These are phyloP conservation scores for Phalaenopsis aphrodite DNA, from an alignment of 106 monocot species.

Conservation along the genomic window DNA sequence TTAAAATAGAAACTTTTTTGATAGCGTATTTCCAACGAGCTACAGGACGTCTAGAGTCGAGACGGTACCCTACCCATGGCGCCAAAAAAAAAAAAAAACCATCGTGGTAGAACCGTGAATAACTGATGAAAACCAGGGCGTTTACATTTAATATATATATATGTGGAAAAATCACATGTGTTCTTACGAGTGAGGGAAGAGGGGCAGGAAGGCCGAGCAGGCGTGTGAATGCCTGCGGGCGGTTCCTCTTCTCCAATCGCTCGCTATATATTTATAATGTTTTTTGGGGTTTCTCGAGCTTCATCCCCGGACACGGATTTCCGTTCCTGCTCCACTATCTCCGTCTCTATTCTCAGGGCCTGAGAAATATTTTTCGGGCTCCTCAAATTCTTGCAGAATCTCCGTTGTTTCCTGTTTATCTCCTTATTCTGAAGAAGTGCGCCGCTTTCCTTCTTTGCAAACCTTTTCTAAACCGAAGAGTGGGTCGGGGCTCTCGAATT, in stretches of 20 bases:
- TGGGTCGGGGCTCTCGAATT: not conserved
- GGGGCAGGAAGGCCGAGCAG: no score
- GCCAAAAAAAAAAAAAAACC: no score
- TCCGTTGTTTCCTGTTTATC: not conserved
- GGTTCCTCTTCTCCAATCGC: not conserved
- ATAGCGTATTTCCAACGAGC: no score
- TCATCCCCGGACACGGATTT: not conserved
- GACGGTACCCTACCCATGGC: no score
- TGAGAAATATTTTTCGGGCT: not conserved
- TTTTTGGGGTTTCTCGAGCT: not conserved
- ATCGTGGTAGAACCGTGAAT: no score
- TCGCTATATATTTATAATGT: not conserved
- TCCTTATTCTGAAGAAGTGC: not conserved
- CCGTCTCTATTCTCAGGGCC: not conserved
- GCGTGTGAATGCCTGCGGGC: not conserved
- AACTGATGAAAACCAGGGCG: no score
- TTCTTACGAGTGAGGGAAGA: not conserved
- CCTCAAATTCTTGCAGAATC: not conserved
- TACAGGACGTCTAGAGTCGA: no score
- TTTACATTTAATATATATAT: no score
- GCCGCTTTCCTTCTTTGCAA: not conserved
- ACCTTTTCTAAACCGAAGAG: not conserved
- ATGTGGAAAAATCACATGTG: not conserved
- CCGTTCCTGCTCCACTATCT: not conserved
- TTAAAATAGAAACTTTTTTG: no score